phyloP scores from a whole-genome alignment of 2,329 filamentous ascomycete species.

The Fusarium pilosicola region DNA sequence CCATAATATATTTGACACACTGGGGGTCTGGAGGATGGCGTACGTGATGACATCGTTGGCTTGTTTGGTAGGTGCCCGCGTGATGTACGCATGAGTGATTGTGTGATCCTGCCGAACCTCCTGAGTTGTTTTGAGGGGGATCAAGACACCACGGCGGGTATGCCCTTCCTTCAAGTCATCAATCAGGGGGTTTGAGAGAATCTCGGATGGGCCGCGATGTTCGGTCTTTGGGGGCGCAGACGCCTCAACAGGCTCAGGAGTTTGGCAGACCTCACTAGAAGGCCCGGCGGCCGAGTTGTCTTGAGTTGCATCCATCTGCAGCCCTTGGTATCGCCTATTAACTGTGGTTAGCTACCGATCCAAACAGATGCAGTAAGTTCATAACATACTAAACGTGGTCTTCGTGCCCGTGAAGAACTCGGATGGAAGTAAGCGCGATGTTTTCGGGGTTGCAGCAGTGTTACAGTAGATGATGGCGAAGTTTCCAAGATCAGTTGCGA shows the following conservation, averaged over 20 bases:
- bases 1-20: not conserved
- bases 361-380: not conserved
- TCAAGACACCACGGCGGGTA: conserved; percentile 60
- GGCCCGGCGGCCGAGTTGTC: conserved; percentile 32
- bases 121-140: conserved; percentile 72
- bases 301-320: not conserved
- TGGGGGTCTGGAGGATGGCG: conserved; percentile 45
- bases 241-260: conserved; percentile 15
- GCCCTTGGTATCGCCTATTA: not conserved
- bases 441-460: not conserved
- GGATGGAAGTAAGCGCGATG: not conserved
- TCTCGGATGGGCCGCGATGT: conserved; percentile 34
- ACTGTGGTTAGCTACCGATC: not conserved
- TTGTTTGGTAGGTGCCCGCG: conserved; percentile 75
- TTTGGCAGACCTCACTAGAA: conserved; percentile 7
- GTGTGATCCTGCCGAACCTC: conserved; percentile 69
- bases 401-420: not conserved
- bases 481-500: conserved; percentile 2
- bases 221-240: conserved; percentile 32
- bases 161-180: conserved; percentile 50
- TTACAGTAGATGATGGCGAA: not conserved
- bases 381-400: conserved; percentile 5
- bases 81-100: conserved; percentile 73
- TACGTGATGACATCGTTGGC: conserved; percentile 80
- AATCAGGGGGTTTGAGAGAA: conserved; percentile 51